Percentiles rank a stretch among this genome's conserved stretches.
Evolutionary conservation across 768 basidiomycete species (phyloP).

Genomic region (Chlorophyllum brunneum): DNA sequence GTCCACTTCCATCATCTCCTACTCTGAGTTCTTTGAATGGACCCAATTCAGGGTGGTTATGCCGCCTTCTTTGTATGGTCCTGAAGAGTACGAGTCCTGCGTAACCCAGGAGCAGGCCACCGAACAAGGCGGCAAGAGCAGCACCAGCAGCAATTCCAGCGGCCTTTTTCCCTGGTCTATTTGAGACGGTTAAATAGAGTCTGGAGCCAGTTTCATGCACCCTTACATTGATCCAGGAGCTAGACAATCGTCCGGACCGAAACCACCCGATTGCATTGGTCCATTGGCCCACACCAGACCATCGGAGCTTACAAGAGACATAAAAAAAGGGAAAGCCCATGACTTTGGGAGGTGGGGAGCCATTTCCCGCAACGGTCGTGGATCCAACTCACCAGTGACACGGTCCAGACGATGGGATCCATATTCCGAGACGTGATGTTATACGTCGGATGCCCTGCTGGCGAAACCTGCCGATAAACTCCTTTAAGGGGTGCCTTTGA

Average conservation of each 20-base stretch:
- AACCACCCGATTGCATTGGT: conserved; percentile 43
- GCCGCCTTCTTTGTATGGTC: neutral
- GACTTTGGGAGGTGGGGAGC: conserved; percentile 32
- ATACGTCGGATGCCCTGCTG: conserved; percentile 46
- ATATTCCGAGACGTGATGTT: conserved; percentile 42
- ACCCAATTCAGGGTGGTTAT: neutral
- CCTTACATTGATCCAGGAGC: conserved; percentile 32
- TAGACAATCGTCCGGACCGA: conserved; percentile 35
- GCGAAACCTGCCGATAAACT: conserved; percentile 39
- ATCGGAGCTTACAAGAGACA: conserved; percentile 41
- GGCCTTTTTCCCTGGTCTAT: neutral
- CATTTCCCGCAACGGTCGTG: neutral
- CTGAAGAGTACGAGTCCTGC: neutral
- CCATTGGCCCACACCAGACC: conserved; percentile 47
- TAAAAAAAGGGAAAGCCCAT: conserved; percentile 39
- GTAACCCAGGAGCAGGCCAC: neutral
- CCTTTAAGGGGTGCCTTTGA: no score
- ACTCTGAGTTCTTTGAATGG: no score
- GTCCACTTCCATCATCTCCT: no score
- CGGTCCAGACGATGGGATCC: conserved; percentile 35
- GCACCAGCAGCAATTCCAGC: conserved; percentile 2
- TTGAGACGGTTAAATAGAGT: neutral
- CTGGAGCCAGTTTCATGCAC: neutral
- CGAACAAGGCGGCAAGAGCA: neutral
- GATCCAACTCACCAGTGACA: conserved; percentile 28